Evolutionary conservation across 2,329 filamentous ascomycete genomes (phyloP), one percentile per base, ranked within the genome.

Genomic region (Calonectria montana): DNA sequence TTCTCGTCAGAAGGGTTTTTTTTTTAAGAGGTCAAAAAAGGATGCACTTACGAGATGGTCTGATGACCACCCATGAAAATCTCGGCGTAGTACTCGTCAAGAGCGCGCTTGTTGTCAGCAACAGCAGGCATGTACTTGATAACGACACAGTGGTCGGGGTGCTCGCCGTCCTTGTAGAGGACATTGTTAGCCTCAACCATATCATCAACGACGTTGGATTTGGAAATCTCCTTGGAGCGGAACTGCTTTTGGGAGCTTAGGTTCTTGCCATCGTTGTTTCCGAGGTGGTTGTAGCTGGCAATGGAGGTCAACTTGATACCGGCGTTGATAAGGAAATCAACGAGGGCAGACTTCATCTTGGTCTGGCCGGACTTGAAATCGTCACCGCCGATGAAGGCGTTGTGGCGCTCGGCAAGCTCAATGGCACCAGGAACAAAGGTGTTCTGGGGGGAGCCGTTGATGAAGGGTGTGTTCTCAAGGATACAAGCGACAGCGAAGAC

Each of bases 71-170:
- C 97, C 86, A 98, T 91, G 91, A 99, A 99, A 86, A 99, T 98
- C 89, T 99, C 96, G 68, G 95, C 97, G 79, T 98, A 98, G 91
- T 99, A 99, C 89, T 99, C 97, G 81, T 99, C 97, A 67, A 99
- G 90, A 67, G 97, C 97, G 82, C 97, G 95, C 92, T 99, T 99
- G 91, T 98, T 97, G 87, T 99, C 97, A 74, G 97, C 97, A 61
- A 99, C 97, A 75, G 96, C 95, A 41, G 97, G 97, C 96, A 99
- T 98, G 89, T 99, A 99, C 91, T 99, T 99, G 92, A 99, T 99
- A 79, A 99, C 97, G 72, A 99, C 97, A 72, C 94, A 97, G 88
- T 99, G 97, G 83, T 99, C 96, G 2, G 97, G 97, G 85, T 98
- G 96, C 87, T 99, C 97, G 78, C 93, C 95, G 80, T 94, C 88